Percentiles rank a stretch among this genome's conserved stretches.
phyloP scores from a whole-genome alignment of 2,329 filamentous ascomycete species.

The Epichloe typhina region DNA sequence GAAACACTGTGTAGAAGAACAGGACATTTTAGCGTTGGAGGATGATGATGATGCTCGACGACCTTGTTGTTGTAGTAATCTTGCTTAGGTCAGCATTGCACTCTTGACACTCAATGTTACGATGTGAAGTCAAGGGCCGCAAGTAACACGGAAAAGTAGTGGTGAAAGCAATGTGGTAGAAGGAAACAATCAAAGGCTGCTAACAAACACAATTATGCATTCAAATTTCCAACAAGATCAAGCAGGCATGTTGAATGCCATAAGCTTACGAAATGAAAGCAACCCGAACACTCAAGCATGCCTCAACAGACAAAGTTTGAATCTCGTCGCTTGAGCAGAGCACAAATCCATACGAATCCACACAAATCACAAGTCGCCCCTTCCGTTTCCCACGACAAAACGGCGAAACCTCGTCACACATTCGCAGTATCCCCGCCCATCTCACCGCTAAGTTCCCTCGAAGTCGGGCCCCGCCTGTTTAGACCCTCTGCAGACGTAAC shows the following conservation, averaged over 20 bases:
- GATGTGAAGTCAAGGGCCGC: too few relatives aligned
- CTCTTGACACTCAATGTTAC: too few relatives aligned
- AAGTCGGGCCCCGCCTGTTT: slow-evolving; percentile 33
- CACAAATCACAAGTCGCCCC: not conserved
- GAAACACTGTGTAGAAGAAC: not conserved
- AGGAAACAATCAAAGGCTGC: too few relatives aligned
- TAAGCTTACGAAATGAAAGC: not conserved
- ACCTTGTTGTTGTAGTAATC: not conserved
- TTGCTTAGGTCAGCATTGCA: too few relatives aligned
- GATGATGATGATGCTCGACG: not conserved
- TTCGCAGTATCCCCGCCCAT: slow-evolving; percentile 45
- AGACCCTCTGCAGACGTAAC: slow-evolving; percentile 8
- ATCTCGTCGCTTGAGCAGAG: not conserved
- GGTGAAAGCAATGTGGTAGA: too few relatives aligned
- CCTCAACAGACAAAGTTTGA: not conserved
- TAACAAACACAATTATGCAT: too few relatives aligned
- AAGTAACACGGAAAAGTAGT: too few relatives aligned
- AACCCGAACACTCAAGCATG: not conserved
- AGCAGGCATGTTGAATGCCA: slow-evolving; percentile 1
- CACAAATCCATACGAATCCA: not conserved
- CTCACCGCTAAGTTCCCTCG: slow-evolving; percentile 44
- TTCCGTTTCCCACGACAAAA: not conserved
- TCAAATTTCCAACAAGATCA: not conserved
- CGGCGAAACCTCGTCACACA: not conserved
- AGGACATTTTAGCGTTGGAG: not conserved